These are phyloP conservation scores for Zygotorulaspora sp. DNA, from an alignment of 805 yeast species.

Conservation along the genomic window DNA sequence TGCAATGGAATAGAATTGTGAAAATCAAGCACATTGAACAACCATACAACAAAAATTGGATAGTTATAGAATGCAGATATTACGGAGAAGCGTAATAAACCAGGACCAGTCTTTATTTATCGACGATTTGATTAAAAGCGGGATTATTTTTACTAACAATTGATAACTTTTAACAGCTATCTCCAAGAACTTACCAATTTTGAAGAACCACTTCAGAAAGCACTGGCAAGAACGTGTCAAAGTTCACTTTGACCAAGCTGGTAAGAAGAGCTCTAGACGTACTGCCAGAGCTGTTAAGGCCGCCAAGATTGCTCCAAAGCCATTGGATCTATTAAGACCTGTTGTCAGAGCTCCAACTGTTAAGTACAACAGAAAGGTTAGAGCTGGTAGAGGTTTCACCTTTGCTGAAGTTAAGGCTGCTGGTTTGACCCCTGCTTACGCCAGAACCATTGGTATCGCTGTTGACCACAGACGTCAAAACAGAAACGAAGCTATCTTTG, in stretches of 20 bases:
- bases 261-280: constrained; percentile 97
- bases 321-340: constrained; percentile 94
- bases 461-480: constrained; percentile 99
- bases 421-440: constrained; percentile 88
- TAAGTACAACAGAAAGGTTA: constrained; percentile 98
- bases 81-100: too few species aligned
- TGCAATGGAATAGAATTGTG: too few species aligned
- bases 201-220: constrained; percentile 99
- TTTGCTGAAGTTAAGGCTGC: constrained; percentile 97
- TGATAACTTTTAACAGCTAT: constrained; percentile 56
- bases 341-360: constrained; percentile 98
- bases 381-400: constrained; percentile 99
- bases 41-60: too few species aligned
- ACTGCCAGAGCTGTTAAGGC: constrained; percentile 90
- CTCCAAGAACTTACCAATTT: constrained; percentile 97
- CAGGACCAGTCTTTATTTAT: too few species aligned
- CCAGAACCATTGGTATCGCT: constrained; percentile 97
- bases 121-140: too few species aligned
- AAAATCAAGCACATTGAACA: neutral
- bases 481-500: constrained; percentile 94
- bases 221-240: constrained; percentile 99
- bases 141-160: constrained; percentile 16
- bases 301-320: constrained; percentile 95
- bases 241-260: constrained; percentile 99
- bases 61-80: too few species aligned